Evolutionary conservation across 768 basidiomycete species (phyloP).

Genomic region (Aureoboletus auriporus): DNA sequence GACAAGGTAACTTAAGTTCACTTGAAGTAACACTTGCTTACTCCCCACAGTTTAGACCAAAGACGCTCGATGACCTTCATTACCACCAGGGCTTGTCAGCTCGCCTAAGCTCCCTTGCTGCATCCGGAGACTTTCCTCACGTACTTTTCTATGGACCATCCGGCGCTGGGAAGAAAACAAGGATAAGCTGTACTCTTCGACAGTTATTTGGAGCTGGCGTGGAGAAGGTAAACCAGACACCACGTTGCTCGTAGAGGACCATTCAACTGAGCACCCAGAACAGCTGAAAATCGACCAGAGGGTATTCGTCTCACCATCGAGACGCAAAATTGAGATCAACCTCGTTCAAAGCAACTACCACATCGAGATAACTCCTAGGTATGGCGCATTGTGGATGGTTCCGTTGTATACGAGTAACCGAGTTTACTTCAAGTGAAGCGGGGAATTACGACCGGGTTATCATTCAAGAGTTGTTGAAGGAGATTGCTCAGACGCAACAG

Average conservation of each 20-base stretch:
- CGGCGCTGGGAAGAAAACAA: slow-evolving; percentile 97
- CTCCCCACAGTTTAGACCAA: slow-evolving; percentile 72
- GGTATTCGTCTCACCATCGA: slow-evolving; percentile 90
- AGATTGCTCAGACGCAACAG: slow-evolving; percentile 98
- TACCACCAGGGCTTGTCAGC: slow-evolving; percentile 82
- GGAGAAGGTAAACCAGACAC: slow-evolving; percentile 67
- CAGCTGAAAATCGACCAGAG: slow-evolving; percentile 98
- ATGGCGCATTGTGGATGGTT: slow-evolving; percentile 13
- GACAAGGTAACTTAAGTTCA: slow-evolving; percentile 35
- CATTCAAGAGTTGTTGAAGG: slow-evolving; percentile 95
- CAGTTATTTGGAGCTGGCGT: slow-evolving; percentile 89
- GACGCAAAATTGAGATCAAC: slow-evolving; percentile 93
- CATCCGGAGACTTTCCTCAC: slow-evolving; percentile 93
- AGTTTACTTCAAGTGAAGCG: slow-evolving; percentile 66
- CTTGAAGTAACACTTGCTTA: slow-evolving; percentile 1
- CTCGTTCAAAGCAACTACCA: slow-evolving; percentile 98
- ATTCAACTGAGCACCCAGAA: slow-evolving; percentile 1
- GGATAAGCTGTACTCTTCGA: slow-evolving; percentile 84
- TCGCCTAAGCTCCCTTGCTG: slow-evolving; percentile 76
- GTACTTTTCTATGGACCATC: slow-evolving; percentile 97
- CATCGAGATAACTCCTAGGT: slow-evolving; percentile 97
- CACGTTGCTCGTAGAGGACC: not conserved
- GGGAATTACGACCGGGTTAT: slow-evolving; percentile 94
- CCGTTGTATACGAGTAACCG: not conserved
- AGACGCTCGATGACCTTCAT: slow-evolving; percentile 77